phyloP scores from a whole-genome alignment of 164 flowering plant genomes.

The Macadamia tetraphylla region DNA sequence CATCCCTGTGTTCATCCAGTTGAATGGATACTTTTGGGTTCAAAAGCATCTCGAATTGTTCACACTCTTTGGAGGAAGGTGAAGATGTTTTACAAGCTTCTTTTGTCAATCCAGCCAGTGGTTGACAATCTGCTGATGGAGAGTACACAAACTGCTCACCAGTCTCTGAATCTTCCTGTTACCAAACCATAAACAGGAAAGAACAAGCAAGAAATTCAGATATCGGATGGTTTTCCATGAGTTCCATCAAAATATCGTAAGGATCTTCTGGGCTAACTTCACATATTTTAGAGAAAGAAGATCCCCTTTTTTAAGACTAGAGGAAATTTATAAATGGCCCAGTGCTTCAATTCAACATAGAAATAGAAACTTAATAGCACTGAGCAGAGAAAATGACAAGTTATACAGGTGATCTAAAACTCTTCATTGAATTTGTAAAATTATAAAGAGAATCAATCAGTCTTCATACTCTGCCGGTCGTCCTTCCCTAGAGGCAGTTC shows the following conservation, averaged over 20 bases:
- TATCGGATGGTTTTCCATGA: not conserved
- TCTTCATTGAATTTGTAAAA: no score
- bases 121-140: constrained; percentile 21
- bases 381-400: no score
- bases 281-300: not conserved
- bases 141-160: constrained; percentile 25
- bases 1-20: constrained; percentile 17
- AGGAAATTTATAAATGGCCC: no score
- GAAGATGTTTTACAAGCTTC: constrained; percentile 21
- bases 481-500: no score
- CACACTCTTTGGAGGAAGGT: constrained; percentile 17
- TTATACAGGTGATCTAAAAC: no score
- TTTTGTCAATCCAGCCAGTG: constrained; percentile 13
- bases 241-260: not conserved
- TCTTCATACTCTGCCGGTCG: no score
- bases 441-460: no score
- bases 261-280: not conserved
- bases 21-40: constrained; percentile 19
- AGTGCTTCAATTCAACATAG: no score
- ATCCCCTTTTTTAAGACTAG: no score
- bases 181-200: constrained; percentile 1
- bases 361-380: no score
- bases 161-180: constrained; percentile 36
- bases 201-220: not conserved
- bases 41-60: constrained; percentile 16